These are phyloP conservation scores for Nyctanthes arbortristis DNA, from an alignment of 257 asterid genomes.

Conservation along the genomic window DNA sequence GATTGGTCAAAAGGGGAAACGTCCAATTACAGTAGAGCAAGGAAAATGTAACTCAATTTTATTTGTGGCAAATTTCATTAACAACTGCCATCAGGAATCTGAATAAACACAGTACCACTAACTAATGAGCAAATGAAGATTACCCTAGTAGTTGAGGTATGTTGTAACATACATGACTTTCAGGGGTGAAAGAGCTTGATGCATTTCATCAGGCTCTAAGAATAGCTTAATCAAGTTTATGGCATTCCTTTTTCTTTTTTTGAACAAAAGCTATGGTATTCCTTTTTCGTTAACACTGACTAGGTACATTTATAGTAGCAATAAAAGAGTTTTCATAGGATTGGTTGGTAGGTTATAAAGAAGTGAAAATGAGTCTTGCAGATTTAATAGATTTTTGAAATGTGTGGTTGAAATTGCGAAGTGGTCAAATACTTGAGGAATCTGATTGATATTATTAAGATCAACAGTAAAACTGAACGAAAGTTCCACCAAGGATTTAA, in stretches of 20 bases:
- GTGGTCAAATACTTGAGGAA: not conserved
- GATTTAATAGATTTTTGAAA: too few relatives aligned
- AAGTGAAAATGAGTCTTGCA: too few relatives aligned
- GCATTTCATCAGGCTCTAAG: not conserved
- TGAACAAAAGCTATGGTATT: not conserved
- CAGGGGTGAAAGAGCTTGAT: not conserved
- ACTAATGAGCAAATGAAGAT: not conserved
- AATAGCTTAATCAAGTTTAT: not conserved
- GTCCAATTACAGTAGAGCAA: not conserved
- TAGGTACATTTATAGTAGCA: not conserved
- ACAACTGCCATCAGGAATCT: not conserved
- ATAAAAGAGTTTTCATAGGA: not conserved
- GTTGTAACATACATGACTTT: not conserved
- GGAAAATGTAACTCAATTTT: not conserved
- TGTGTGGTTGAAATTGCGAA: too few relatives aligned
- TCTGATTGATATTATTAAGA: not conserved
- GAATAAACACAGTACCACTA: not conserved
- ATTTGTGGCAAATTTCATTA: not conserved
- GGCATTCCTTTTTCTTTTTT: too few relatives aligned
- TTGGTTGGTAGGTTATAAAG: too few relatives aligned
- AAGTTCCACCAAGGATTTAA: constrained; percentile 7
- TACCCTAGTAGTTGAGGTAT: not conserved
- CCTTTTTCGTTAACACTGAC: not conserved
- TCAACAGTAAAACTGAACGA: constrained; percentile 3
- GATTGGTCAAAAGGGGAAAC: not conserved